Conservation (phyloP, 805 yeast species). For the Pichia ethanolica region DNA sequence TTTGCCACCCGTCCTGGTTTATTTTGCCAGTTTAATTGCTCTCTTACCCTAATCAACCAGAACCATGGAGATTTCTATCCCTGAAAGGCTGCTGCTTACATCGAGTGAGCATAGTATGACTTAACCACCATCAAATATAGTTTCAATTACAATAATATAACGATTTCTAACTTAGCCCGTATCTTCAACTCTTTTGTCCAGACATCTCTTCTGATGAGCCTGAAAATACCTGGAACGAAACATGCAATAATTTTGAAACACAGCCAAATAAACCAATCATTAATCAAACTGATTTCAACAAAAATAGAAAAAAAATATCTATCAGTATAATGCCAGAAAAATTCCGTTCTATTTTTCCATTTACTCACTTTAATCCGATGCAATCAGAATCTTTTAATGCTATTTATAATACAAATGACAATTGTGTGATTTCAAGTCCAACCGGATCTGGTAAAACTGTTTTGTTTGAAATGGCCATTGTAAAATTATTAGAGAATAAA, state of each 20-base stretch:
- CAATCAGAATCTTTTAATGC: constrained; percentile 86
- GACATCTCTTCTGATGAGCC: too few relatives aligned
- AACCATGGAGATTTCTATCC: neutral
- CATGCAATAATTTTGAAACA: too few relatives aligned
- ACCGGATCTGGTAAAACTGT: constrained; percentile 98
- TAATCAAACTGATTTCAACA: neutral
- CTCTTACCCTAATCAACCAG: neutral
- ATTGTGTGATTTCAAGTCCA: constrained; percentile 93
- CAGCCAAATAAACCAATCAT: too few relatives aligned
- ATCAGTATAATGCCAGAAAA: constrained; percentile 28
- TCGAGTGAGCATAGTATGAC: too few relatives aligned
- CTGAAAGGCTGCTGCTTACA: too few relatives aligned
- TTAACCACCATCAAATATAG: too few relatives aligned
- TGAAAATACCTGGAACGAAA: too few relatives aligned
- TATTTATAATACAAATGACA: constrained; percentile 85
- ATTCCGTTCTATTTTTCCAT: constrained; percentile 27
- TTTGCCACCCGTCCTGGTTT: neutral
- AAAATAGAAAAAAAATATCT: neutral
- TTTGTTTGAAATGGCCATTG: constrained; percentile 73
- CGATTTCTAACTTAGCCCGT: too few relatives aligned
- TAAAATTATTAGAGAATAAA: constrained; percentile 32
- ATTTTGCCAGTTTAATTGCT: neutral
- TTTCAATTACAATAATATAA: too few relatives aligned
- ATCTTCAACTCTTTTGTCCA: too few relatives aligned
- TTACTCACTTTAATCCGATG: constrained; percentile 57